Conservation (phyloP, 495 filamentous ascomycete species). For the Aspergillus indologenus region DNA sequence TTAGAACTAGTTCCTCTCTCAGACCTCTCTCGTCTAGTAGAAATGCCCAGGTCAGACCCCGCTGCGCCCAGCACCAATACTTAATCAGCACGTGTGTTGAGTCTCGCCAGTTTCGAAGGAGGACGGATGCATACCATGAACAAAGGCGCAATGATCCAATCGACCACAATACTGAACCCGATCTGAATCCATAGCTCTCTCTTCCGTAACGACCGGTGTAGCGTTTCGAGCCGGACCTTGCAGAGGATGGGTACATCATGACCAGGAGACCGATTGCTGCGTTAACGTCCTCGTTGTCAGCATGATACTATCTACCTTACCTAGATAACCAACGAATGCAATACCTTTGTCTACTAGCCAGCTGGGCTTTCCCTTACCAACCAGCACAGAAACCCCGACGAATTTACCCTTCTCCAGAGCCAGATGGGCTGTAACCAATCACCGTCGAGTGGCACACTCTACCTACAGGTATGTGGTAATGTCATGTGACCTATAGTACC, state of each 20-base stretch:
- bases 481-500: too few species aligned
- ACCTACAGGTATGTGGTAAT: too few species aligned
- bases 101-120: background rate
- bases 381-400: conserved; percentile 71
- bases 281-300: background rate
- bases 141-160: conserved; percentile 89
- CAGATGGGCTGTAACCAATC: too few species aligned
- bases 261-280: conserved; percentile 75
- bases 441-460: too few species aligned
- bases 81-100: conserved; percentile 53
- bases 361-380: conserved; percentile 49
- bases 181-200: conserved; percentile 76
- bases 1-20: conserved; percentile 70
- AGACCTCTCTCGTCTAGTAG: conserved; percentile 68
- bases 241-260: conserved; percentile 95
- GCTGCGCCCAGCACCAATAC: conserved; percentile 36
- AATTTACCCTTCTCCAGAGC: conserved; percentile 71
- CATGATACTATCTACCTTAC: background rate
- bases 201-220: conserved; percentile 65
- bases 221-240: conserved; percentile 81
- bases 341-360: background rate
- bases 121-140: conserved; percentile 62
- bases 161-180: conserved; percentile 71
- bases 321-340: background rate
- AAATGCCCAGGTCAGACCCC: conserved; percentile 78